A percentile compares a stretch with the other conserved stretches of the same genome.
Conservation (phyloP, 2,329 filamentous ascomycete species). For the Pseudocercospora macadamiae region DNA sequence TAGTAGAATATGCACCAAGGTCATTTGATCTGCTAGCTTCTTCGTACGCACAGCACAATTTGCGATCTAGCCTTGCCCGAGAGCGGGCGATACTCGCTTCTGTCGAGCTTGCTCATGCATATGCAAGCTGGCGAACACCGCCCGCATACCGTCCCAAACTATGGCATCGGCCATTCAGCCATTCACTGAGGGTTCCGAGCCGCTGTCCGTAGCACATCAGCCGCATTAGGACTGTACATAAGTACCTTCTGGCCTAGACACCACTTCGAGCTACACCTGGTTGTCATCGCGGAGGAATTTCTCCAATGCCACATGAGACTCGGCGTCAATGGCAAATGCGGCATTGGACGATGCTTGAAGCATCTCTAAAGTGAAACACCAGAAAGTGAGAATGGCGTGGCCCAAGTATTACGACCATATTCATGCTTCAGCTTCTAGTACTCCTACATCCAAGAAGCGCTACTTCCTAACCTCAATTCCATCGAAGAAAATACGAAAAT, state of each 20-base stretch:
- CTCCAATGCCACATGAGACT: no score
- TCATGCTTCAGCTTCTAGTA: no score
- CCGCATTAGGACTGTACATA: not conserved
- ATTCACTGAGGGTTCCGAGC: not conserved
- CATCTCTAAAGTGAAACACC: no score
- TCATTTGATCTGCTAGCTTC: not conserved
- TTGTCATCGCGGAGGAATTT: not conserved
- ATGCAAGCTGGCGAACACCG: not conserved
- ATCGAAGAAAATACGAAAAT: not conserved
- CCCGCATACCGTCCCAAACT: not conserved
- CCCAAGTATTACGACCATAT: no score
- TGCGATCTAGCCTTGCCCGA: not conserved
- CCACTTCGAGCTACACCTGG: not conserved
- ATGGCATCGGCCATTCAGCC: not conserved
- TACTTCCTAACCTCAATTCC: not conserved
- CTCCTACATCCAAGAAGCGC: conserved; percentile 1
- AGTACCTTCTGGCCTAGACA: not conserved
- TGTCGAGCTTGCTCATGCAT: not conserved
- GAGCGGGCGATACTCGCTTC: not conserved
- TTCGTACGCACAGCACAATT: not conserved
- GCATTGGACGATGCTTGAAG: no score
- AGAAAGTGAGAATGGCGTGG: no score
- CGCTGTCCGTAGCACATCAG: not conserved
- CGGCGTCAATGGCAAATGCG: no score
- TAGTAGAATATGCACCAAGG: not conserved